Evolutionary conservation across 495 filamentous ascomycete genomes (phyloP).

Genomic region (Astrothelium subdiscretum): DNA sequence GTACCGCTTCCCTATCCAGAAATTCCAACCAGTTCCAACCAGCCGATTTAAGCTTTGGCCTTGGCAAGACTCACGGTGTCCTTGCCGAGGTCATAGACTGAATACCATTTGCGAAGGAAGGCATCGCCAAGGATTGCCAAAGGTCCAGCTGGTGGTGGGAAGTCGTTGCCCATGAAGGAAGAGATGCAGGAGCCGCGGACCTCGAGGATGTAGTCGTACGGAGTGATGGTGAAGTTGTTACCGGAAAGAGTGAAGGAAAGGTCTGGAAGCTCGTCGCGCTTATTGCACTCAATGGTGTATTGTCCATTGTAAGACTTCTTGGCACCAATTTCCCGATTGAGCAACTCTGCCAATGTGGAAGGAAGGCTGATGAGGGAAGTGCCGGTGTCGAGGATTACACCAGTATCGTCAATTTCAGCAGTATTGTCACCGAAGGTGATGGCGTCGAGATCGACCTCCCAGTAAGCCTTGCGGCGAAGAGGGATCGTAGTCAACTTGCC

Average conservation of each 20-base stretch:
- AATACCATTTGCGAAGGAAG: conserved; percentile 96
- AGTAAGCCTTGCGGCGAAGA: conserved; percentile 96
- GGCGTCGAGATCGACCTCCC: conserved; percentile 93
- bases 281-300: conserved; percentile 82
- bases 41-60: conserved; percentile 41
- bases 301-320: conserved; percentile 95
- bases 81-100: conserved; percentile 84
- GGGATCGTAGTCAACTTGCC: conserved; percentile 89
- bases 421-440: conserved; percentile 75
- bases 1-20: not conserved
- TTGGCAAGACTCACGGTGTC: conserved; percentile 77
- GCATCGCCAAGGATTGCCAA: conserved; percentile 94
- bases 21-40: not conserved
- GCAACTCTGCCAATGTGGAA: conserved; percentile 81
- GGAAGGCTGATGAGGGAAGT: conserved; percentile 97
- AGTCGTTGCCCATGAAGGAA: conserved; percentile 96
- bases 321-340: conserved; percentile 95
- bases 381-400: conserved; percentile 95
- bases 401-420: conserved; percentile 84
- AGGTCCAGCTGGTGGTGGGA: conserved; percentile 82
- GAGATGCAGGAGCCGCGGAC: conserved; percentile 92
- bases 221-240: conserved; percentile 77
- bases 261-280: conserved; percentile 72
- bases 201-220: conserved; percentile 94
- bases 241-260: conserved; percentile 79